phyloP scores from a whole-genome alignment of 2,329 filamentous ascomycete species.

The Aspergillus latus region DNA sequence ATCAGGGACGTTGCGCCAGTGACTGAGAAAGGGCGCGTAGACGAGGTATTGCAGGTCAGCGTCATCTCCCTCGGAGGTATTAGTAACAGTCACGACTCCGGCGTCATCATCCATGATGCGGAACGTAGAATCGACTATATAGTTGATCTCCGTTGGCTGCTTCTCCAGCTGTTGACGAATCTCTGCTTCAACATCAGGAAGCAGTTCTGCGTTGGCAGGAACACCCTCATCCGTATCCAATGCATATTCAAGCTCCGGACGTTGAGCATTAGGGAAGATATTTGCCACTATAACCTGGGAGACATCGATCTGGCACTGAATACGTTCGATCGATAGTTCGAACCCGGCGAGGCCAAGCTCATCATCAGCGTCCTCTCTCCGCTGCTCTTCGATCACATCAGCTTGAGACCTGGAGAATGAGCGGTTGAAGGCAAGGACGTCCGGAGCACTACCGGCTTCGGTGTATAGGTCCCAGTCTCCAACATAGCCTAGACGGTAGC shows the following conservation, averaged over 20 bases:
- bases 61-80: conserved; percentile 10
- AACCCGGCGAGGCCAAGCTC: conserved; percentile 5
- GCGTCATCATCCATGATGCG: conserved; percentile 12
- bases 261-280: background rate
- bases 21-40: conserved; percentile 17
- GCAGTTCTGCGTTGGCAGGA: background rate
- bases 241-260: background rate
- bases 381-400: background rate
- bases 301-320: conserved; percentile 7
- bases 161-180: conserved; percentile 18
- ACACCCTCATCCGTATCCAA: conserved; percentile 18
- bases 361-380: background rate
- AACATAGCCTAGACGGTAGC: conserved; percentile 17
- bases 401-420: conserved; percentile 12
- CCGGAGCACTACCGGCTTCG: conserved; percentile 12
- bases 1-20: background rate
- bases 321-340: conserved; percentile 10
- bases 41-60: conserved; percentile 21
- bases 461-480: conserved; percentile 4
- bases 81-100: conserved; percentile 14
- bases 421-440: conserved; percentile 20
- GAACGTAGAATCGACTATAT: conserved; percentile 5
- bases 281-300: background rate
- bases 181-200: conserved; percentile 6
- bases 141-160: conserved; percentile 3